Evolutionary conservation across 108 stramenopile species (phyloP).

Genomic region (Stephanodiscus triporus): DNA sequence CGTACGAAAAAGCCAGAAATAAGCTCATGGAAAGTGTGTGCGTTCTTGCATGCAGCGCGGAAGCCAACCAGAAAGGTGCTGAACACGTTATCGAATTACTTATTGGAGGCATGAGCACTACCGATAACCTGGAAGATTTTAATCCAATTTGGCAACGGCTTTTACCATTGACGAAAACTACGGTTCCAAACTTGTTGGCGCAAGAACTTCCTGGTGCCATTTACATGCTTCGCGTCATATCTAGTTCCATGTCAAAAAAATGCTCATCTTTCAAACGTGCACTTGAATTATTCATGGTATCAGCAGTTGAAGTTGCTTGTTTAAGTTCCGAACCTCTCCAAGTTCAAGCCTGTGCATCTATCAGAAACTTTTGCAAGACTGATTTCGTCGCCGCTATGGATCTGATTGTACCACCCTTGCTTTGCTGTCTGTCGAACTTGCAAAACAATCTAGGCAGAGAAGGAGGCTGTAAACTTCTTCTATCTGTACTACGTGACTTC

Average conservation of each 20-base stretch:
- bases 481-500: conserved; percentile 39
- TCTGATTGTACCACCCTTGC: conserved; percentile 23
- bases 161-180: conserved; percentile 9
- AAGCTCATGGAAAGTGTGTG: conserved; percentile 60
- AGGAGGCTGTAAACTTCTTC: conserved; percentile 47
- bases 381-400: conserved; percentile 37
- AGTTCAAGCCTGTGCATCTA: conserved; percentile 31
- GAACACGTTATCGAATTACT: conserved; percentile 38
- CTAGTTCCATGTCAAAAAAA: conserved; percentile 24
- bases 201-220: conserved; percentile 22
- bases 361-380: conserved; percentile 37
- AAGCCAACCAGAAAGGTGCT: conserved; percentile 11
- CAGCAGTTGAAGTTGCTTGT: conserved; percentile 38
- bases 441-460: conserved; percentile 40
- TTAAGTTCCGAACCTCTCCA: conserved; percentile 18
- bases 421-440: conserved; percentile 26
- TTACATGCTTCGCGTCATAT: conserved; percentile 38
- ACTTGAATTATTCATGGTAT: conserved; percentile 18
- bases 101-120: conserved; percentile 16
- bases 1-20: conserved; percentile 30
- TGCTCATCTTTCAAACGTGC: conserved; percentile 3
- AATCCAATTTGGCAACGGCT: conserved; percentile 37
- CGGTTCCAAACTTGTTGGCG: conserved; percentile 8
- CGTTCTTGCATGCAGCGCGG: conserved; percentile 38
- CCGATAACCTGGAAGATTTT: conserved; percentile 25